Base-by-base conservation (phyloP, 345 rosid species). In the Eucalyptus sideroxylon region DNA sequence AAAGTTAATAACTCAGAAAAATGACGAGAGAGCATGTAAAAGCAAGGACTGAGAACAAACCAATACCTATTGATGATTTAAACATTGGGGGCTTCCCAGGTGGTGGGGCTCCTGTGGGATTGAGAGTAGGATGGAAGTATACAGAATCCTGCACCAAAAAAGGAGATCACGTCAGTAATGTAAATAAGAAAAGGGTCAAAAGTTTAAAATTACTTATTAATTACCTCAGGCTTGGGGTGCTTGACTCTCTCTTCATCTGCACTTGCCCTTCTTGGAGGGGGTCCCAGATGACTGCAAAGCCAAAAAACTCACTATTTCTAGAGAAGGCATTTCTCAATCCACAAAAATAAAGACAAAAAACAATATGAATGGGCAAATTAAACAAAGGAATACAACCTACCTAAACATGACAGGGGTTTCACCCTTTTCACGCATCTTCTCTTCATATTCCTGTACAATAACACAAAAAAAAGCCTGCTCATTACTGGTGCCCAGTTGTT, bases 11-110 rank as follows among this genome's bases (percentile, higher is more conserved):
- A 87, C 86, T 80, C 81, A 37, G 89, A 89, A 69, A 89, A 88
- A 88, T 86, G 77, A 89, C 50, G 11, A 34, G 50, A 40, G 87
- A 49, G 89, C 77, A 85, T 14, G 86, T 86, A 49, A 89, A 53
- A 60, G 47, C 80, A 40, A 88, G 44, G 26, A 34, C 30, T 23
- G 72, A 90, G 62, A 91, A 90, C 88, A 90, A 77, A 40, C 24
- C 47, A 42, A 40, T 81, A 95, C 98, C 99, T 93, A 98, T 95
- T 13, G 98, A 95, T 86, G 99, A 96, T 88, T 96, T 94, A 89
- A 96, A 98, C 99, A 96, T 96, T 11, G 98, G 99, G 87, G 98
- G 99, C 91, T 98, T 98, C 92, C 99, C 99, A 59, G 99, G 99
- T 53, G 99, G 99, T 62, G 99, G 99, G 60, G 99, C 99, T 37